Evolutionary conservation across 2,329 filamentous ascomycete genomes (phyloP).

Genomic region (Scedosporium dehoogii): DNA sequence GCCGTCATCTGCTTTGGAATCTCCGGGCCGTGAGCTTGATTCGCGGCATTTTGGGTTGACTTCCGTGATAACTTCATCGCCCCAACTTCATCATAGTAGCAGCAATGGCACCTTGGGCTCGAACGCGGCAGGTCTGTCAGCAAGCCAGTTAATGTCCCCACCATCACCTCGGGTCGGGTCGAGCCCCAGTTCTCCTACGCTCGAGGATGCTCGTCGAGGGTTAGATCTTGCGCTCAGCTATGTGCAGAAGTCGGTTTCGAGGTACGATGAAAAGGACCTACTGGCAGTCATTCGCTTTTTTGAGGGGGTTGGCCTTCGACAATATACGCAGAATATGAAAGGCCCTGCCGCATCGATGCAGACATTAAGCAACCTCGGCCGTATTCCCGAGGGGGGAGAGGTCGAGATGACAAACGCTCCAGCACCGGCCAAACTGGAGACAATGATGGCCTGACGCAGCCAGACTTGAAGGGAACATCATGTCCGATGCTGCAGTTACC

Average conservation of each 20-base stretch:
- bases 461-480: background rate
- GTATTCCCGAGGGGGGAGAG: slow-evolving; percentile 7
- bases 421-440: background rate
- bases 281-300: slow-evolving; percentile 11
- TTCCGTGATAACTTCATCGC: slow-evolving; percentile 21
- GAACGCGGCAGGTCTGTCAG: slow-evolving; percentile 11
- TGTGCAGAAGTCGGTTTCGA: slow-evolving; percentile 7
- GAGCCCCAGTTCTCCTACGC: background rate
- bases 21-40: slow-evolving; percentile 41
- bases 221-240: slow-evolving; percentile 10
- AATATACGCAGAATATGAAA: slow-evolving; percentile 2
- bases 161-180: background rate
- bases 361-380: slow-evolving; percentile 1
- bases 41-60: slow-evolving; percentile 22
- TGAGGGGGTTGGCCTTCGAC: slow-evolving; percentile 7
- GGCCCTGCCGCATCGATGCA: slow-evolving; percentile 1
- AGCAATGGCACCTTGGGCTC: slow-evolving; percentile 38
- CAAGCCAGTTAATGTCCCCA: background rate
- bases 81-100: slow-evolving; percentile 38
- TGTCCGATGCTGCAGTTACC: no score
- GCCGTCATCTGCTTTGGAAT: slow-evolving; percentile 30
- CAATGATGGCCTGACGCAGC: slow-evolving; percentile 1
- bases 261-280: slow-evolving; percentile 8
- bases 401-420: slow-evolving; percentile 6
- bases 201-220: slow-evolving; percentile 10